Conservation (phyloP, 768 basidiomycete species). For the Naganishia kalamii region DNA sequence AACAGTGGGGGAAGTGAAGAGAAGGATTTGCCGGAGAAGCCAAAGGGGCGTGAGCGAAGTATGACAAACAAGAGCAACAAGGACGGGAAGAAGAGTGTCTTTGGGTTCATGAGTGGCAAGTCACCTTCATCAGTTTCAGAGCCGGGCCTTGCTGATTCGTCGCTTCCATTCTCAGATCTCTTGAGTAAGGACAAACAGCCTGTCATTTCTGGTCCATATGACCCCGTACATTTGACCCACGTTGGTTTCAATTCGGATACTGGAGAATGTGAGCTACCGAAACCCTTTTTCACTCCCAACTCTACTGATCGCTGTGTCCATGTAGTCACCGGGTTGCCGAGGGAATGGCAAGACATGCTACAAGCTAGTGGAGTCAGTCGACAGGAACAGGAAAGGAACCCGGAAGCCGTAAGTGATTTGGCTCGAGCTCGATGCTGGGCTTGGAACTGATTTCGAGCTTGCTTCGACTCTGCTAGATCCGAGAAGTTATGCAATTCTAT, state of each 20-base stretch:
- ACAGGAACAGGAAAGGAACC: constrained; percentile 92
- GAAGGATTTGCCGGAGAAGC: constrained; percentile 40
- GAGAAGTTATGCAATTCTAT: constrained; percentile 98
- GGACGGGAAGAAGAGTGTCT: constrained; percentile 44
- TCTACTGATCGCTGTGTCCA: background rate
- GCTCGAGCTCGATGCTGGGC: background rate
- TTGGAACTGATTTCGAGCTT: background rate
- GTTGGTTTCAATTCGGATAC: constrained; percentile 99
- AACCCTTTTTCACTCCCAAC: background rate
- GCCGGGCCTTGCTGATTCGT: background rate
- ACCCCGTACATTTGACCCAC: constrained; percentile 97
- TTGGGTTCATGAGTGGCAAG: constrained; percentile 45
- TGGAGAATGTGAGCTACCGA: constrained; percentile 61
- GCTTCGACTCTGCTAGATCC: constrained; percentile 43
- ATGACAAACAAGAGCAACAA: constrained; percentile 43
- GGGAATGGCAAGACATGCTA: constrained; percentile 96
- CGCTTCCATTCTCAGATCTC: constrained; percentile 28
- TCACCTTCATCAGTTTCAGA: background rate
- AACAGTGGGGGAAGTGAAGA: constrained; percentile 30
- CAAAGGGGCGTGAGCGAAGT: constrained; percentile 39
- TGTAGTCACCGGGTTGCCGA: constrained; percentile 66
- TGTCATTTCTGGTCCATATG: constrained; percentile 96
- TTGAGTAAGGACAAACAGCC: constrained; percentile 44
- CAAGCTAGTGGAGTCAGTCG: constrained; percentile 87
- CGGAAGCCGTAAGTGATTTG: constrained; percentile 66